Base-by-base conservation (phyloP, 495 filamentous ascomycete species). In the Penicillium steckii region DNA sequence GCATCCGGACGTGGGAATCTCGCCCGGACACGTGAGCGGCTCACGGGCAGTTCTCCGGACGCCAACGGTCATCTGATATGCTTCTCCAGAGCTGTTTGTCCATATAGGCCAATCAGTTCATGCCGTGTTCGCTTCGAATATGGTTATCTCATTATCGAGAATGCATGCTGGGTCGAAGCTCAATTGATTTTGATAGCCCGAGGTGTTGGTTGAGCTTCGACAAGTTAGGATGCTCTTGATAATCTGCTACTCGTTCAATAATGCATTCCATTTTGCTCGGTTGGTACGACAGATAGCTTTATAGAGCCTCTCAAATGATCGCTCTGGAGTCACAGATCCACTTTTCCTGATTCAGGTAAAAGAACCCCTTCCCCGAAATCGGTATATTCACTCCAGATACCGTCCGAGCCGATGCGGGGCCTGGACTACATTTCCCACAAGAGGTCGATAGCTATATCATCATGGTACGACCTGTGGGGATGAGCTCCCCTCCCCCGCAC, bases 21-120 rank as follows among this genome's bases (percentile, higher is more conserved):
- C 53, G 46, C 27, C 58, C 58, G 58, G 10, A 50, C 58, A 61
- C 58, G 58, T 61, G 58, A 61, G 58, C 58, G 58, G 58, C 43
- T 52, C 46, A 10, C 46, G 47, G 12, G 50, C 53, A 50, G 35
- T 9, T 18, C 13, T 25, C 30, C 38, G 38, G 33, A 55, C 25
- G 33, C 33, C 33, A 10, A 22, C 25, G 13, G 17, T 46, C 32
- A 21, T 27, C 24, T 27, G 29, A 21, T 23, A 22, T 23, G 38
- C 21, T 23, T 22, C 38, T 15, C 33, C 13, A 19, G 10, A 8
- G 19, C 22, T 46, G 19, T 13, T 4, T 3, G 10, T n/a, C n/a
- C n/a, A n/a, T n/a, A 7, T 37, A 18, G 15, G 35, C 58, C 58
- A 56, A 57, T 60, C 57, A 50, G 15, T 40, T 17, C 18, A 3